phyloP scores from a whole-genome alignment of 2,329 filamentous ascomycete genomes.

The Calonectria pseudoturangicola region DNA sequence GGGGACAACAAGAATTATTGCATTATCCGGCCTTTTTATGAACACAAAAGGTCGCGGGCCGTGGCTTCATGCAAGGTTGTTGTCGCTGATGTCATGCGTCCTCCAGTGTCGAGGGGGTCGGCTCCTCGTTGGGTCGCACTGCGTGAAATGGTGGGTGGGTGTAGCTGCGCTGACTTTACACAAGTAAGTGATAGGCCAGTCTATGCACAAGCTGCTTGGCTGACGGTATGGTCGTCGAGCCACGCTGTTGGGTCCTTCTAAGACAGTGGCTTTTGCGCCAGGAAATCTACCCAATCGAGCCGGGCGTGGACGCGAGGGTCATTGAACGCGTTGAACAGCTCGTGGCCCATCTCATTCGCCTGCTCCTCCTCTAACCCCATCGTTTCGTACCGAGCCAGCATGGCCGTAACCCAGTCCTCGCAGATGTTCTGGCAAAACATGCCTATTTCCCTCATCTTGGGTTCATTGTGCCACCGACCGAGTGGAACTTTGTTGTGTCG shows the following conservation, averaged over 20 bases:
- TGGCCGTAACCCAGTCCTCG: constrained; percentile 59
- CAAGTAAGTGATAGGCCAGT: constrained; percentile 38
- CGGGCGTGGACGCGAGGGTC: constrained; percentile 59
- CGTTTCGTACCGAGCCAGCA: constrained; percentile 58
- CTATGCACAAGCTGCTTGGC: constrained; percentile 17
- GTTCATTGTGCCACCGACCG: constrained; percentile 62
- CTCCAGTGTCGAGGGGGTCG: background rate
- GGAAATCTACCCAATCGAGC: constrained; percentile 61
- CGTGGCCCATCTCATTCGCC: constrained; percentile 57
- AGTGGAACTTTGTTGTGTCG: constrained; percentile 58
- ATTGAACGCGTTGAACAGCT: constrained; percentile 57
- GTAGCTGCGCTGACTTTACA: constrained; percentile 37
- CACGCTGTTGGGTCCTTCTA: constrained; percentile 36
- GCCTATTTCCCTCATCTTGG: constrained; percentile 60
- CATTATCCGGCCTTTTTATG: constrained; percentile 3
- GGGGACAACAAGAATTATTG: constrained; percentile 9
- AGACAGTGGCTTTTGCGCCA: constrained; percentile 61
- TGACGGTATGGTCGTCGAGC: constrained; percentile 27
- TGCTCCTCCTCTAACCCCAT: constrained; percentile 60
- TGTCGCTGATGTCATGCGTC: constrained; percentile 35
- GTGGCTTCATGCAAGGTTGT: constrained; percentile 45
- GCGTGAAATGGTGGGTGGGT: constrained; percentile 35
- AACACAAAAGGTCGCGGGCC: constrained; percentile 35
- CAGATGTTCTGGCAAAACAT: constrained; percentile 61
- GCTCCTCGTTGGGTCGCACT: constrained; percentile 33